Conservation (phyloP, 2,329 filamentous ascomycete genomes). For the Cryphonectria parasitica region DNA sequence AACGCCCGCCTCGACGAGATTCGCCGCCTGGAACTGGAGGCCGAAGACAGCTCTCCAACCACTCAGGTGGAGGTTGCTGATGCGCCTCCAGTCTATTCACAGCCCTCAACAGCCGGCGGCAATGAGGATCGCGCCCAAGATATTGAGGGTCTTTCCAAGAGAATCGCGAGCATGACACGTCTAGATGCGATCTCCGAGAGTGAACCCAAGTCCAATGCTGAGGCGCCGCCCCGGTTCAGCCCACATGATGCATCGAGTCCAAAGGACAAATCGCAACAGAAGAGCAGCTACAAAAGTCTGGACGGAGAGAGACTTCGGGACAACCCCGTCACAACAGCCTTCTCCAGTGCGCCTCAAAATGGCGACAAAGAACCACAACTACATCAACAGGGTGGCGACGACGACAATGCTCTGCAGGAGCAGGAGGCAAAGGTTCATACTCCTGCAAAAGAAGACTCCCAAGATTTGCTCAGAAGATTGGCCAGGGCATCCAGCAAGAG, state of each 20-base stretch:
- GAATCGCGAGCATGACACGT: conserved; percentile 52
- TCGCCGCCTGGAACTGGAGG: conserved; percentile 29
- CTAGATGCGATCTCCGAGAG: conserved; percentile 50
- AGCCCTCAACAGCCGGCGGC: not conserved
- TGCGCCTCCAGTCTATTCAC: not conserved
- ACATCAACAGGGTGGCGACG: conserved; percentile 16
- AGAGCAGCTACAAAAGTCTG: conserved; percentile 14
- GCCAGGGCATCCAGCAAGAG: conserved; percentile 49
- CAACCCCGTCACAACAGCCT: conserved; percentile 47
- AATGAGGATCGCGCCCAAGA: conserved; percentile 41
- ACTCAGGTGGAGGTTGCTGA: conserved; percentile 8
- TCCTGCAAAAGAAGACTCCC: conserved; percentile 45
- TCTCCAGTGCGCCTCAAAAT: conserved; percentile 33
- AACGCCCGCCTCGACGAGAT: conserved; percentile 30
- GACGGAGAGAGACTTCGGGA: conserved; percentile 43
- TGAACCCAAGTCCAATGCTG: conserved; percentile 38
- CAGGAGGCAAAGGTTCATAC: conserved; percentile 31
- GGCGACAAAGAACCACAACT: conserved; percentile 18
- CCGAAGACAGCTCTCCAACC: conserved; percentile 15
- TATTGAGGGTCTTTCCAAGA: conserved; percentile 47
- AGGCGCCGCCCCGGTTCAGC: conserved; percentile 25
- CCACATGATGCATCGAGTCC: conserved; percentile 24
- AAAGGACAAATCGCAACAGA: conserved; percentile 24
- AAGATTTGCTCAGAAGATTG: conserved; percentile 54
- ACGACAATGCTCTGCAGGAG: conserved; percentile 25